phyloP scores from a whole-genome alignment of 2,329 filamentous ascomycete species.

The Fusarium xyrophilum region DNA sequence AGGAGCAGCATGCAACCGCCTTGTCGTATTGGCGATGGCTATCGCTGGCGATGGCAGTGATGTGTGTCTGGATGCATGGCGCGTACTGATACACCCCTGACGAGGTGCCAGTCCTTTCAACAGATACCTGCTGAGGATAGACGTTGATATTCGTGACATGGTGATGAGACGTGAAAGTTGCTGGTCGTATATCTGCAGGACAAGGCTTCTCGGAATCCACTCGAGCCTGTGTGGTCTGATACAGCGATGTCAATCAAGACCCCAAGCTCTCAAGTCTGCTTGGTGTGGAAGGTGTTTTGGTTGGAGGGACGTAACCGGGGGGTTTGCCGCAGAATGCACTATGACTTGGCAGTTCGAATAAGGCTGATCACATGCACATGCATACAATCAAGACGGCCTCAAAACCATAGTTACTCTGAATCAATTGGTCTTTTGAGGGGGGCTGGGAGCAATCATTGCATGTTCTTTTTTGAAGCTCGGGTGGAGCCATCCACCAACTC shows the following conservation, averaged over 20 bases:
- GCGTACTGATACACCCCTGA: constrained; percentile 50
- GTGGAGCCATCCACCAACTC: constrained; percentile 10
- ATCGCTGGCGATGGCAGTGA: constrained; percentile 15
- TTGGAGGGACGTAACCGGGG: neutral
- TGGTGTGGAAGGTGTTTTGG: neutral
- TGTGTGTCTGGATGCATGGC: constrained; percentile 25
- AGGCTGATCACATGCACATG: neutral
- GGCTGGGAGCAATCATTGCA: neutral
- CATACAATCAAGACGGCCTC: neutral
- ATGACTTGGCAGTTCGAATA: constrained; percentile 1
- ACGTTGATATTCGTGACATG: constrained; percentile 55
- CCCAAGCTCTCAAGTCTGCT: neutral
- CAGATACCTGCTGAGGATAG: constrained; percentile 57
- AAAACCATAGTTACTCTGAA: neutral
- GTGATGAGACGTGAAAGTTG: neutral
- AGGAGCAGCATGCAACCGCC: constrained; percentile 45
- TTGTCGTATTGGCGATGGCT: constrained; percentile 23
- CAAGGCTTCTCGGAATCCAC: neutral
- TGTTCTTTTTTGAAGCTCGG: constrained; percentile 18
- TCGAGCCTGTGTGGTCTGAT: neutral
- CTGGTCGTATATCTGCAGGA: neutral
- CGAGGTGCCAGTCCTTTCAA: constrained; percentile 54
- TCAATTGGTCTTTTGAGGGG: neutral
- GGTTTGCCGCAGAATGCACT: constrained; percentile 4
- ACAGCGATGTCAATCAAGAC: neutral